phyloP scores from a whole-genome alignment of 106 monocot genomes.

The Platanthera zijinensis region DNA sequence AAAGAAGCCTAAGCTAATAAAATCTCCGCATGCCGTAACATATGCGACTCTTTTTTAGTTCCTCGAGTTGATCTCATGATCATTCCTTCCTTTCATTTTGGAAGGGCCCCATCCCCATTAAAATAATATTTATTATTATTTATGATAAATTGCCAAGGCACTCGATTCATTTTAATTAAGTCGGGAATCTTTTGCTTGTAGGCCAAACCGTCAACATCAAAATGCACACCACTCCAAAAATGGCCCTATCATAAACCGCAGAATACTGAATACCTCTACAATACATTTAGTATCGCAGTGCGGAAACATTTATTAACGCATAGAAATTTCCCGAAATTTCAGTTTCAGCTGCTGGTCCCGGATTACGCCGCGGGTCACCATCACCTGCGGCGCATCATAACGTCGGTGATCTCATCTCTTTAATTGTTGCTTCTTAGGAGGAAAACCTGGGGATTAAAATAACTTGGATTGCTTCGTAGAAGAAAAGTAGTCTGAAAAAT shows the following conservation, averaged over 20 bases:
- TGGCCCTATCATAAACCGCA: background rate
- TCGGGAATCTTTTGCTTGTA: constrained; percentile 5
- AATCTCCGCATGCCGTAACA: no score
- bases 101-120: no score
- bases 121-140: no score
- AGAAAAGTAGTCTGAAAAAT: no score
- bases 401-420: background rate
- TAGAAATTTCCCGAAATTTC: background rate
- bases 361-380: background rate
- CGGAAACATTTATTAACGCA: background rate
- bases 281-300: no score
- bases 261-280: background rate
- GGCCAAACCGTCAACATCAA: background rate
- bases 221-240: background rate
- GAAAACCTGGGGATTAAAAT: background rate
- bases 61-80: no score
- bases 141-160: background rate
- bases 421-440: background rate
- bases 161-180: background rate
- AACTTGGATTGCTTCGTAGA: no score
- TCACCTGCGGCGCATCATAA: constrained; percentile 1
- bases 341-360: background rate
- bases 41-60: no score
- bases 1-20: no score
- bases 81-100: no score